Base-by-base conservation (phyloP, 1,139 yeast species). In the Taphrina deformans region DNA sequence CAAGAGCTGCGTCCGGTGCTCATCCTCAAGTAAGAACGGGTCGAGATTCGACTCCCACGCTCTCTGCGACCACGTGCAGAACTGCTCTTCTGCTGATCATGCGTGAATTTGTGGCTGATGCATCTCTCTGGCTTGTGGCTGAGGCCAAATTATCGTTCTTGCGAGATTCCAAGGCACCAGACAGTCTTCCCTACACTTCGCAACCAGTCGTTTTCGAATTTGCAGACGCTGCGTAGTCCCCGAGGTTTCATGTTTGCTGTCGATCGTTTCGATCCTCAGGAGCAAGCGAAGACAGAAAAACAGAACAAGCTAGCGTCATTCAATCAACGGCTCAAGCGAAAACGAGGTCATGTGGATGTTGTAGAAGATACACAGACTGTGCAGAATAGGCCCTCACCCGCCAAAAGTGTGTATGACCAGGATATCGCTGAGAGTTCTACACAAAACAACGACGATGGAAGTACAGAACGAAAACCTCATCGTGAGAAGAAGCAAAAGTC, bases 251-350 rank as follows among this genome's bases (percentile, higher is more conserved):
- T 53, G 58, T 53, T 53, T 6, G 35, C 58, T 7, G 24, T 53
- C 23, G 58, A 29, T 23, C 45, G 58, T 7, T 53, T 27, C 18
- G 58, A 53, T 21, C 58, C 58, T 23, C 21, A 46, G 35, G 29
- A 40, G 24, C 48, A 40, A 53, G 29, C 29, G 16, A 24, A 29
- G 24, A 23, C 10, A 21, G 33, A 18, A 1, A 53, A 53, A 33
- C 23, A 35, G 48, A 21, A 23, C 58, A 53, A 27, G 23, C 16
- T 53, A 18, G 48, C 45, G n/a, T 38, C 46, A 7, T 24, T 53
- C 46, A 53, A 53, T 38, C 45, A 53, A 14, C 46, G 48, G 10
- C 35, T 53, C 24, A 53, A 53, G 23, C 45, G 58, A 38, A 53
- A 53, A 16, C 16, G 48, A 44, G 48, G 48, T 23, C 27, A 3